A percentile compares a stretch with the other conserved stretches of the same genome.
These are phyloP conservation scores for Chloris gayana DNA, from an alignment of 176 grass and related monocot species.

Conservation along the genomic window DNA sequence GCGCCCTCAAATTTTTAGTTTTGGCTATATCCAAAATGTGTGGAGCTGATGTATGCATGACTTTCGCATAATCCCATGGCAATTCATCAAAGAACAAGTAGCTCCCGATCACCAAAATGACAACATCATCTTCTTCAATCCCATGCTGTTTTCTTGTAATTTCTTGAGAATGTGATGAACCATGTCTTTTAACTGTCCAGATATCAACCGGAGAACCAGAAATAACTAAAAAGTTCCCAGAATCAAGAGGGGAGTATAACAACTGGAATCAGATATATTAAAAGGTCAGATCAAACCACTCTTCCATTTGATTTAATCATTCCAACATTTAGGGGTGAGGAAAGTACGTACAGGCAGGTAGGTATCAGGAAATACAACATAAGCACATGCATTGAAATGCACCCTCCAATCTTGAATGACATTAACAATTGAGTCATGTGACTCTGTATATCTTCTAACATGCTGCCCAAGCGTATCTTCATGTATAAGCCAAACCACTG, in stretches of 20 bases:
- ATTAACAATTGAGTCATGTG: slow-evolving; percentile 39
- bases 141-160: slow-evolving; percentile 58
- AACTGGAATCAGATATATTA: slow-evolving; percentile 65
- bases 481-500: slow-evolving; percentile 91
- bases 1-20: slow-evolving; percentile 52
- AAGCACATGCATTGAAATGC: slow-evolving; percentile 73
- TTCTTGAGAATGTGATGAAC: slow-evolving; percentile 53
- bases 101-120: slow-evolving; percentile 81
- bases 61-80: slow-evolving; percentile 69
- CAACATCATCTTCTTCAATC: slow-evolving; percentile 61
- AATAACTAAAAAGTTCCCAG: slow-evolving; percentile 90
- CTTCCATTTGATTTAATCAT: slow-evolving; percentile 31
- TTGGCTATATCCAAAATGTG: slow-evolving; percentile 61
- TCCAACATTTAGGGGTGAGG: slow-evolving; percentile 11
- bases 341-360: slow-evolving; percentile 69
- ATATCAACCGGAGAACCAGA: slow-evolving; percentile 76
- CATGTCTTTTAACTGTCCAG: slow-evolving; percentile 59
- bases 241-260: slow-evolving; percentile 73
- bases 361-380: slow-evolving; percentile 90
- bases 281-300: slow-evolving; percentile 36
- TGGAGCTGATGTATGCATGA: slow-evolving; percentile 62
- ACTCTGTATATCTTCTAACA: slow-evolving; percentile 53
- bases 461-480: slow-evolving; percentile 78
- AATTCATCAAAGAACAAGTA: slow-evolving; percentile 83
- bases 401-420: slow-evolving; percentile 81